Conservation (phyloP, 805 yeast genomes). For the Wickerhamomyces rabaulensis region DNA sequence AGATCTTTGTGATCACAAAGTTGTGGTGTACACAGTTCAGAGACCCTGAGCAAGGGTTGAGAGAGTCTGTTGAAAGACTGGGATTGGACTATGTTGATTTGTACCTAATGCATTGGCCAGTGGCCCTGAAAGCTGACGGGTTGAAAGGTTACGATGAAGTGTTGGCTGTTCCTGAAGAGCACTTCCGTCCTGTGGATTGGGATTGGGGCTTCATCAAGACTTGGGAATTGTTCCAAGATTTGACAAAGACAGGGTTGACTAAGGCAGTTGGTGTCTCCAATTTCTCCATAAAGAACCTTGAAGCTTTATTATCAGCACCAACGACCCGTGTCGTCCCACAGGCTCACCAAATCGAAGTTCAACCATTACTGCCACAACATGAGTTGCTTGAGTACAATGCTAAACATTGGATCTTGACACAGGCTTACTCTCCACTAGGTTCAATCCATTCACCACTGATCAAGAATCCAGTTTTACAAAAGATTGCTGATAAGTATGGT, state of each 20-base stretch:
- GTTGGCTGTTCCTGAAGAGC: constrained; percentile 25
- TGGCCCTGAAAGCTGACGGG: constrained; percentile 44
- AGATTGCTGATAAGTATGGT: constrained; percentile 38
- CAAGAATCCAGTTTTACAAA: constrained; percentile 32
- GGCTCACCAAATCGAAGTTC: constrained; percentile 1
- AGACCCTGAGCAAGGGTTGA: constrained; percentile 46
- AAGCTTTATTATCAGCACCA: background rate
- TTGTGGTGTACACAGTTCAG: constrained; percentile 46
- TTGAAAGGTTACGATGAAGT: constrained; percentile 5
- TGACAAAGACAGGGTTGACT: constrained; percentile 9
- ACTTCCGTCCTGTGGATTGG: constrained; percentile 47
- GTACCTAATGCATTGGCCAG: constrained; percentile 82
- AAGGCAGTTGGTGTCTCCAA: constrained; percentile 11
- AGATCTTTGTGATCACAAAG: constrained; percentile 68
- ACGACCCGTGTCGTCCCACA: background rate
- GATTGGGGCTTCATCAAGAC: constrained; percentile 33
- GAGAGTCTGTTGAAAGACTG: constrained; percentile 53
- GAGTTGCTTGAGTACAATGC: background rate
- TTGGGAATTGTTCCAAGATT: constrained; percentile 18
- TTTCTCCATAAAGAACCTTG: background rate
- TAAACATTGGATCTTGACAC: background rate
- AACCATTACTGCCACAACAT: constrained; percentile 2
- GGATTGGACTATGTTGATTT: constrained; percentile 75
- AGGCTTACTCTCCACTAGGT: constrained; percentile 2
- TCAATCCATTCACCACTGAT: background rate